Evolutionary conservation across 208 protist species (phyloP).

Genomic region (Blastocrithidia nonstop): DNA sequence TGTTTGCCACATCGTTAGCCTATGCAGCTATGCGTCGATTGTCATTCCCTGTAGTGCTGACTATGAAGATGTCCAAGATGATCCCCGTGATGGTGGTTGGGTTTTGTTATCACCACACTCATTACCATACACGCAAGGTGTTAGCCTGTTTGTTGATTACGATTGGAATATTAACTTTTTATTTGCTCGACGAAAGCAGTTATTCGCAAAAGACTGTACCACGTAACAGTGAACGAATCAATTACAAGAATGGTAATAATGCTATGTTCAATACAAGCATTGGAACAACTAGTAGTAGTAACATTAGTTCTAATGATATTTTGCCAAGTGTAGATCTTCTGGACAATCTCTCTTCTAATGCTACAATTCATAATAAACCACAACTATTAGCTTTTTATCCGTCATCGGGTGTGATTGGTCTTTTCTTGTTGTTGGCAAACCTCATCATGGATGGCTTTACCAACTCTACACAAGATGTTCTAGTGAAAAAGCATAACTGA

Average conservation of each 20-base stretch:
- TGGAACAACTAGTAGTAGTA: not conserved
- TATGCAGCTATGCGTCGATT: constrained; percentile 68
- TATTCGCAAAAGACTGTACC: not conserved
- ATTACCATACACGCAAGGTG: constrained; percentile 41
- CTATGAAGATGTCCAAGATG: constrained; percentile 82
- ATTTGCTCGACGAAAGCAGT: constrained; percentile 13
- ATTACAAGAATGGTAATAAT: too few species aligned
- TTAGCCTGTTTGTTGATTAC: constrained; percentile 42
- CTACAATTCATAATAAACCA: too few species aligned
- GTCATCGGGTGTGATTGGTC: constrained; percentile 10
- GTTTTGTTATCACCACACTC: constrained; percentile 42
- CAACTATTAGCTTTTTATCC: too few species aligned
- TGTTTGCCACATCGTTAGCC: constrained; percentile 44
- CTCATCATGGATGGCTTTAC: constrained; percentile 69
- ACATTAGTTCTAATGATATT: too few species aligned
- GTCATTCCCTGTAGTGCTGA: constrained; percentile 60
- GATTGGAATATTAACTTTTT: constrained; percentile 42
- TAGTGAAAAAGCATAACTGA: constrained; percentile 43
- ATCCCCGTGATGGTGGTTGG: constrained; percentile 70
- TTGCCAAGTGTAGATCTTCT: not conserved
- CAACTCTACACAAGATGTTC: constrained; percentile 69
- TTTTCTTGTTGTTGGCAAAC: constrained; percentile 34
- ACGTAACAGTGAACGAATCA: not conserved
- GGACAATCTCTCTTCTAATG: not conserved
- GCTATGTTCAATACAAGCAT: not conserved